A percentile compares a stretch with the other conserved stretches of the same genome.
These are phyloP conservation scores for Malassezia japonica DNA, from an alignment of 1,284 basidiomycete species.

Conservation along the genomic window DNA sequence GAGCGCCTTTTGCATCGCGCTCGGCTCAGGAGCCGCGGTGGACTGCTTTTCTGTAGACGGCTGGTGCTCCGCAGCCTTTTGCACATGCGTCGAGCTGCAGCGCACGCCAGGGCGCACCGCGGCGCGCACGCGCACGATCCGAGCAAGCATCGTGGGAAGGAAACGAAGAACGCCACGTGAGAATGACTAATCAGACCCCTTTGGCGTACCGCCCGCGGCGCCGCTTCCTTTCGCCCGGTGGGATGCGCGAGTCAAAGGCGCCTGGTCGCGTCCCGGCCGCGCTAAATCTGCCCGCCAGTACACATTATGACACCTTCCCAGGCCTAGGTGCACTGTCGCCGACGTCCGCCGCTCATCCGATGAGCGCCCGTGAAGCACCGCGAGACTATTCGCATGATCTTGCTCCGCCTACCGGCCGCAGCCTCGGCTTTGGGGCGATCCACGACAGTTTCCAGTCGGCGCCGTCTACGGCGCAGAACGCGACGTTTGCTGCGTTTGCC, in stretches of 20 bases:
- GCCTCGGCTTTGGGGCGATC: too few relatives aligned
- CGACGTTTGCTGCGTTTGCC: too few relatives aligned
- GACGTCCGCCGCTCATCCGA: too few relatives aligned
- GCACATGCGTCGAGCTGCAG: background rate
- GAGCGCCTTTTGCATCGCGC: slow-evolving; percentile 27
- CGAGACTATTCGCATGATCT: too few relatives aligned
- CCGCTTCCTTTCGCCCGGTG: background rate
- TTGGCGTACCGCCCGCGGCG: background rate
- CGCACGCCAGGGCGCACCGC: background rate
- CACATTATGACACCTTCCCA: background rate
- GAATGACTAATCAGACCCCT: background rate
- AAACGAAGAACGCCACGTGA: background rate
- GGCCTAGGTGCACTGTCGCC: too few relatives aligned
- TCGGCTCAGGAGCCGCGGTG: background rate
- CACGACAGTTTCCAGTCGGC: too few relatives aligned
- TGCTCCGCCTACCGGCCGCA: too few relatives aligned
- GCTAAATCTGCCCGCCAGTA: background rate
- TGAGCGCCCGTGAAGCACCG: too few relatives aligned
- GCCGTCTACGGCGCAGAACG: too few relatives aligned
- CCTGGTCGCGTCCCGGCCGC: background rate
- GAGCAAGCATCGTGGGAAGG: background rate
- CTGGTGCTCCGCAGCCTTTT: background rate
- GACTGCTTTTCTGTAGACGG: too few relatives aligned
- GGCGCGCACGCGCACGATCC: background rate
- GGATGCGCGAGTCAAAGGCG: background rate